Evolutionary conservation across 208 protist species (phyloP).

Genomic region (Leishmania major): DNA sequence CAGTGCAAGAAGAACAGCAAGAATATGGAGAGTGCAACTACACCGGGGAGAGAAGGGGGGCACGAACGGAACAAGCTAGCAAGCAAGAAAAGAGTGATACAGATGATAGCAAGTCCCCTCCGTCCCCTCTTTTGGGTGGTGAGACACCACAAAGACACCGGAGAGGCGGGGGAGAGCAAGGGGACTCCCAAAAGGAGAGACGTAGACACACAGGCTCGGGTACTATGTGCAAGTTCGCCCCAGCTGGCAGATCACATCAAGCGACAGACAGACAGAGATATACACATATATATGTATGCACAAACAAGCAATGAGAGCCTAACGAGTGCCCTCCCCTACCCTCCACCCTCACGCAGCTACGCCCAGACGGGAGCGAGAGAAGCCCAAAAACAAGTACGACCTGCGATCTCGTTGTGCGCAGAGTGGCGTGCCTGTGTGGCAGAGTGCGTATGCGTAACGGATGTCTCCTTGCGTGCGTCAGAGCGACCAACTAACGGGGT

Average conservation of each 20-base stretch:
- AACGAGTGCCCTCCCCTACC: not conserved
- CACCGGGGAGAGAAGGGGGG: not conserved
- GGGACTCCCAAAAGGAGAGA: not conserved
- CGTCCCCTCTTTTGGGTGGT: not conserved
- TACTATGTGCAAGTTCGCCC: not conserved
- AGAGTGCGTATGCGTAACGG: not conserved
- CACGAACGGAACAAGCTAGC: conserved; percentile 1
- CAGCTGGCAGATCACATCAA: not conserved
- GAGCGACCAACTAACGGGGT: not conserved
- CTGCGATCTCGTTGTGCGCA: not conserved
- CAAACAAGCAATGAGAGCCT: not conserved
- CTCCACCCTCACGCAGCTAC: not conserved
- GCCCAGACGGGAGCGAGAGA: not conserved
- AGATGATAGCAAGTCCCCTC: not conserved
- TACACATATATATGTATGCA: not conserved
- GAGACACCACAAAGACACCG: not conserved
- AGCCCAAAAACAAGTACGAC: not conserved
- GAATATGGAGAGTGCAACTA: not conserved
- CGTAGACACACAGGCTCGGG: not conserved
- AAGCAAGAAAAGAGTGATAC: not conserved
- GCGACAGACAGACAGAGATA: not conserved
- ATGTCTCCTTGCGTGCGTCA: not conserved
- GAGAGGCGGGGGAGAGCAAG: not conserved
- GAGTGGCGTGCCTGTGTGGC: not conserved
- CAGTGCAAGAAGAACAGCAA: not conserved